phyloP scores from a whole-genome alignment of 768 basidiomycete species.

The Astraeus odoratus region DNA sequence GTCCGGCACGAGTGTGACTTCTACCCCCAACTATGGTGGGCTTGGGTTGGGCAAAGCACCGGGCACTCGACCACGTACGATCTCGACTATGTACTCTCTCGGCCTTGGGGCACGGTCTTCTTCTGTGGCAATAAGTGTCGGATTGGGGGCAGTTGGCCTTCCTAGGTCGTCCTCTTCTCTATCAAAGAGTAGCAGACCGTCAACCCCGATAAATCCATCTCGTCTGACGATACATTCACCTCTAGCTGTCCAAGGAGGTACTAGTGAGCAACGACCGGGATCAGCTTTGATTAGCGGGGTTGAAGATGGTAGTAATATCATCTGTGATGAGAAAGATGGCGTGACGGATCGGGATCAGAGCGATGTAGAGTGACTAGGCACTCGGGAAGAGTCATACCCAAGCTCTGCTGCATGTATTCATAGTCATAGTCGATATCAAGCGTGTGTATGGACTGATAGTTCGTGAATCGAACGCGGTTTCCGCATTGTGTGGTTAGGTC shows the following conservation, averaged over 20 bases:
- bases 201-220: not conserved
- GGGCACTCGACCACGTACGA: slow-evolving; percentile 36
- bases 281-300: not conserved
- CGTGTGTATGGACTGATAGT: too few relatives aligned
- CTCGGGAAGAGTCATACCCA: too few relatives aligned
- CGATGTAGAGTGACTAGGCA: slow-evolving; percentile 21
- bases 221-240: not conserved
- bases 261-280: not conserved
- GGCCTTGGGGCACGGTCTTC: slow-evolving; percentile 45
- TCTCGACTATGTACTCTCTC: slow-evolving; percentile 59
- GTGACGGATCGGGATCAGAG: slow-evolving; percentile 9
- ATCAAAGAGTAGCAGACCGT: not conserved
- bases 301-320: not conserved
- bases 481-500: too few relatives aligned
- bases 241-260: not conserved
- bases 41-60: slow-evolving; percentile 13
- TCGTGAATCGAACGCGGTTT: too few relatives aligned
- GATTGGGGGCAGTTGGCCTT: slow-evolving; percentile 7
- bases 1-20: not conserved
- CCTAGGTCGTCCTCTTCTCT: slow-evolving; percentile 1
- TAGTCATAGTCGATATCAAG: too few relatives aligned
- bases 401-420: not conserved
- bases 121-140: slow-evolving; percentile 23
- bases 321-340: not conserved
- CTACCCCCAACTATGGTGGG: slow-evolving; percentile 8